Evolutionary conservation across 495 filamentous ascomycete species (phyloP).

Genomic region (Aspergillus haitiensis): DNA sequence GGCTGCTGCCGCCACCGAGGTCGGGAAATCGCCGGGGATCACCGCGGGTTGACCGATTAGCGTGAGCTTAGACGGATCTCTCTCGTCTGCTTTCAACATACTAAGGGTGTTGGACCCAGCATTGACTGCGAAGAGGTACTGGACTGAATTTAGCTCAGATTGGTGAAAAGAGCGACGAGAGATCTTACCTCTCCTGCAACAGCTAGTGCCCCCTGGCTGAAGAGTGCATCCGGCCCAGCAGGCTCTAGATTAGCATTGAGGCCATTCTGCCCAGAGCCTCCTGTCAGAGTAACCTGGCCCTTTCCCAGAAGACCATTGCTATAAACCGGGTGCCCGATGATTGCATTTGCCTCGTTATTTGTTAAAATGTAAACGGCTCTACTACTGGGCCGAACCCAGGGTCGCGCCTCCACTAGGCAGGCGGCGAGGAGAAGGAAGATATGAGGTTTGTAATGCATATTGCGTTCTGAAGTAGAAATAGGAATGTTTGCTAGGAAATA

Average conservation of each 20-base stretch:
- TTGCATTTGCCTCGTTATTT: neutral
- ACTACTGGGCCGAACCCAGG: neutral
- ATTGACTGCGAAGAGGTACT: conserved; percentile 10
- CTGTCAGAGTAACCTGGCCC: neutral
- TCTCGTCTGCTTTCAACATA: neutral
- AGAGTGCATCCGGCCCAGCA: neutral
- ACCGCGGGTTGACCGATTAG: neutral
- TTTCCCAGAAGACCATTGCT: neutral
- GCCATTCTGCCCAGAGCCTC: neutral
- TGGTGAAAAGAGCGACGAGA: neutral
- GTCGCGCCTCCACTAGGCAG: neutral
- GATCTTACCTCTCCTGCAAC: conserved; percentile 7
- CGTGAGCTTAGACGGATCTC: neutral
- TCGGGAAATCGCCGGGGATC: conserved; percentile 8
- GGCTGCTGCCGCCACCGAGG: neutral
- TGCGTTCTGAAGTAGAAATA: neutral
- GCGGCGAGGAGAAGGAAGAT: neutral
- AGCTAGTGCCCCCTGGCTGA: conserved; percentile 1
- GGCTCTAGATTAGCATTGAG: neutral
- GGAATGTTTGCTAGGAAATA: too few relatives aligned
- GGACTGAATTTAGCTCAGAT: neutral
- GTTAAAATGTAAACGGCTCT: conserved; percentile 8
- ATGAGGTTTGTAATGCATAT: neutral
- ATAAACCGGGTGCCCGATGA: conserved; percentile 1
- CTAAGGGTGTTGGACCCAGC: conserved; percentile 6